Evolutionary conservation across 495 filamentous ascomycete genomes (phyloP).

Genomic region (Talaromyces ruber): DNA sequence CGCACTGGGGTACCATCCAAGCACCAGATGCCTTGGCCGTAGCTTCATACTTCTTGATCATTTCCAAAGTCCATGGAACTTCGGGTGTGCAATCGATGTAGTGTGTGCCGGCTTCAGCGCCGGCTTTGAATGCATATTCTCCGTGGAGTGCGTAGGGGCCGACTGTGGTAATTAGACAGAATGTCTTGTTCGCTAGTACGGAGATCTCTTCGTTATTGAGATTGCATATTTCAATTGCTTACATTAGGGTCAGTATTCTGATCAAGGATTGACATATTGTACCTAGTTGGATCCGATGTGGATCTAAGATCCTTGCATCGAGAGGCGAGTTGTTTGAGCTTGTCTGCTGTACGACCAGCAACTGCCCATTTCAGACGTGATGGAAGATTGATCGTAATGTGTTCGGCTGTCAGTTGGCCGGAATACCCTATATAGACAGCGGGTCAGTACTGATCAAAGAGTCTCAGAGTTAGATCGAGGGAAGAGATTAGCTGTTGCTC

Average conservation of each 20-base stretch:
- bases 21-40: slow-evolving; percentile 54
- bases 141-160: slow-evolving; percentile 66
- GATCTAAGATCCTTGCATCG: slow-evolving; percentile 48
- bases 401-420: slow-evolving; percentile 56
- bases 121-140: slow-evolving; percentile 59
- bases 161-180: slow-evolving; percentile 61
- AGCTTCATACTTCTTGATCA: slow-evolving; percentile 62
- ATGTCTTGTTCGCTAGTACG: slow-evolving; percentile 55
- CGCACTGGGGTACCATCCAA: slow-evolving; percentile 67
- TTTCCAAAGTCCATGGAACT: slow-evolving; percentile 55
- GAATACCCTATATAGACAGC: slow-evolving; percentile 52
- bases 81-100: slow-evolving; percentile 78
- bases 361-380: slow-evolving; percentile 71
- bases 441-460: neutral
- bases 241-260: slow-evolving; percentile 11
- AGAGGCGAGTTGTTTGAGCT: slow-evolving; percentile 48
- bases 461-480: neutral
- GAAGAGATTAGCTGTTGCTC: slow-evolving; percentile 35
- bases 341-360: slow-evolving; percentile 60
- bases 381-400: slow-evolving; percentile 54
- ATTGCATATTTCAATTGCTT: slow-evolving; percentile 48
- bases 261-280: neutral
- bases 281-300: slow-evolving; percentile 50
- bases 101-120: slow-evolving; percentile 66
- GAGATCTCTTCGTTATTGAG: slow-evolving; percentile 46